Base-by-base conservation (phyloP, 140 eudicot genomes). In the Erigeron philadelphicus region DNA sequence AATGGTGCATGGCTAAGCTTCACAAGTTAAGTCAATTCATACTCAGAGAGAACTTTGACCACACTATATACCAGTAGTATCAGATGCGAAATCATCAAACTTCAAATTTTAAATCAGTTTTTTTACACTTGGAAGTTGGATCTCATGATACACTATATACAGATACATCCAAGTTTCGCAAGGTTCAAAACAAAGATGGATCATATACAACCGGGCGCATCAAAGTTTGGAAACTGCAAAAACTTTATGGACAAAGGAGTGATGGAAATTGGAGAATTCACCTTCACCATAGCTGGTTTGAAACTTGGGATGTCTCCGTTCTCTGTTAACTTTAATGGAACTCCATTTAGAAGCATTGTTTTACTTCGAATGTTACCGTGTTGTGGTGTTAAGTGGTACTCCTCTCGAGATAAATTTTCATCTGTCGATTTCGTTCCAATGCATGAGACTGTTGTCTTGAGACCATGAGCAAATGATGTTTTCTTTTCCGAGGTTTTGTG, bases 381-480 rank as follows among this genome's bases (percentile, higher is more conserved):
- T 70, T 80, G 74, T 7, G 98, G 95, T 7, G 98, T 84, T 44
- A 92, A 81, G 48, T 86, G 88, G 77, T 92, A 92, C 76, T 88
- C 98, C 62, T 92, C 96, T 13, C 95, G 79, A 8, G 66, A 60
- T 16, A 88, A 55, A 9, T 75, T 40, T 71, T 64, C 90, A 17
- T 81, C 86, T 46, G 93, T 81, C 31, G 88, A 78, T 79, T 83
- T 89, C 55, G 82, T 77, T 83, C 98, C 98, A 2, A 89, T 73
- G 95, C 98, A 93, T 9, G 93, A 84, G 38, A 93, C 77, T 3
- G 88, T 78, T 74, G 72, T 83, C 79, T 93, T 89, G 63, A 93
- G 79, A 61, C 82, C 68, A 45, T 70, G 76, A 16, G 60, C 43
- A 11, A 84, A 40, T 8, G 87, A 79, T 6, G 59, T 67, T 53